Evolutionary conservation across 2,329 filamentous ascomycete species (phyloP), one percentile per base, ranked within the genome.

Genomic region (Dothidotthia symphoricarpi): DNA sequence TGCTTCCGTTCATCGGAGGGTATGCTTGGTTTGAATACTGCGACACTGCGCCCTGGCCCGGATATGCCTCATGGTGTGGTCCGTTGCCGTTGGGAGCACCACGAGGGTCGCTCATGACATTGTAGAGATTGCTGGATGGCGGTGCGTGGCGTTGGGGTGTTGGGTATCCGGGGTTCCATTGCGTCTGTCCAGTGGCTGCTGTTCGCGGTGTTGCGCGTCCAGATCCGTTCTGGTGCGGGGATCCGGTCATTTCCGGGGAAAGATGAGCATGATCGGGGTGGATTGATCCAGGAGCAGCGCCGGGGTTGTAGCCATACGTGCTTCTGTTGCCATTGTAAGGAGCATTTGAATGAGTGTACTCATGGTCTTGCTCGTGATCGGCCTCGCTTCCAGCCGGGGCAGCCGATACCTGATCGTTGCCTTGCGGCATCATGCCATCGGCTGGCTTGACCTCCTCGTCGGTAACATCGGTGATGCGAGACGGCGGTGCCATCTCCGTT

Each of bases 181-280:
- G 88, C 2, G 82, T 74, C 51, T 86, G 84, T 25, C 82, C 75
- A 1, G 84, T 77, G 8, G 81, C 76, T 4, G 88, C 80, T 1
- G 87, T 94, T 53, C 90, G 82, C 9, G 90, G 89, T 14, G 89
- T 95, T 24, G 88, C 88, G 45, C 88, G 82, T 24, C 88, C 89
- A 19, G 88, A 91, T 15, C 82, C 81, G 41, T 85, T 84, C 59
- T 88, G 86, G 61, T 93, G 87, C 6, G 87, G 88, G 31, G 89
- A 93, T 12, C 85, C 85, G 2, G 84, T 83, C 76, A 96, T 85
- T 49, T 95, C 88, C 4, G 87, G 80, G 12, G 86, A 83, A 34
- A 95, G 70, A 59, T 94, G 88, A 34, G 81, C 67, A 60, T 88
- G 83, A 30, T 95, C 88, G 37, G 77, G 81, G 28, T 83, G 73